A percentile compares a stretch with the other conserved stretches of the same genome.
Conservation (phyloP, 805 yeast species). For the Ogataea thermomethanolica region DNA sequence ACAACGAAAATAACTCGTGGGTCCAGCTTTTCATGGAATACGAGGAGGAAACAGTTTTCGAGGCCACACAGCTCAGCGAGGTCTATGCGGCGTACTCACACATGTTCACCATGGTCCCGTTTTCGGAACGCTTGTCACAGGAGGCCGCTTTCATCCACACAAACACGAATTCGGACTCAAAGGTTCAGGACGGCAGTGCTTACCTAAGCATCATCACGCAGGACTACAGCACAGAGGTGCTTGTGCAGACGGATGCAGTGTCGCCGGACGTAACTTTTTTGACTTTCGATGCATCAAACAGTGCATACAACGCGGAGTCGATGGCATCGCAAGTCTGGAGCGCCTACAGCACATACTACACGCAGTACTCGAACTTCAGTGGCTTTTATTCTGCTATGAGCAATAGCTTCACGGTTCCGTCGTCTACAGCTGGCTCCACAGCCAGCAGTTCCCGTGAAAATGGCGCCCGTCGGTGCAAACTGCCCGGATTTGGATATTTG, state of each 20-base stretch:
- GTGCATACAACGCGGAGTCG: slow-evolving; percentile 1
- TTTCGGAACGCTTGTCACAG: slow-evolving; percentile 9
- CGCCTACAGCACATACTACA: slow-evolving; percentile 6
- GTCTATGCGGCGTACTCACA: slow-evolving; percentile 10
- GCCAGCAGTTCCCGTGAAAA: not conserved
- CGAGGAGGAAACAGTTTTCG: slow-evolving; percentile 2
- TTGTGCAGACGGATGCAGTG: slow-evolving; percentile 6
- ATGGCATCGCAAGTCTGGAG: slow-evolving; percentile 7
- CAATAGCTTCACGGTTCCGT: slow-evolving; percentile 3
- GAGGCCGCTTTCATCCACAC: slow-evolving; percentile 16
- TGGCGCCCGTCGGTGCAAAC: not conserved
- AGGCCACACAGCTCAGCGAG: slow-evolving; percentile 2
- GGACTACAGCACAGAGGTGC: slow-evolving; percentile 6
- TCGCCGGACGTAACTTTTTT: slow-evolving; percentile 1
- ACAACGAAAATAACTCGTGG: slow-evolving; percentile 4
- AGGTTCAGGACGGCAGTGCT: slow-evolving; percentile 6
- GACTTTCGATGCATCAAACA: not conserved
- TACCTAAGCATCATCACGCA: slow-evolving; percentile 10
- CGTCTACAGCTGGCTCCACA: not conserved
- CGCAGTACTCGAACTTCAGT: slow-evolving; percentile 5
- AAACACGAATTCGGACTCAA: slow-evolving; percentile 11
- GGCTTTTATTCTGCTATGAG: slow-evolving; percentile 6
- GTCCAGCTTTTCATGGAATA: slow-evolving; percentile 8
- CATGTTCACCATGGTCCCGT: slow-evolving; percentile 16
- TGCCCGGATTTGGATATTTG: not conserved